Evolutionary conservation across 352 stramenopile species (phyloP).

Genomic region (Globisporangium yorkense): DNA sequence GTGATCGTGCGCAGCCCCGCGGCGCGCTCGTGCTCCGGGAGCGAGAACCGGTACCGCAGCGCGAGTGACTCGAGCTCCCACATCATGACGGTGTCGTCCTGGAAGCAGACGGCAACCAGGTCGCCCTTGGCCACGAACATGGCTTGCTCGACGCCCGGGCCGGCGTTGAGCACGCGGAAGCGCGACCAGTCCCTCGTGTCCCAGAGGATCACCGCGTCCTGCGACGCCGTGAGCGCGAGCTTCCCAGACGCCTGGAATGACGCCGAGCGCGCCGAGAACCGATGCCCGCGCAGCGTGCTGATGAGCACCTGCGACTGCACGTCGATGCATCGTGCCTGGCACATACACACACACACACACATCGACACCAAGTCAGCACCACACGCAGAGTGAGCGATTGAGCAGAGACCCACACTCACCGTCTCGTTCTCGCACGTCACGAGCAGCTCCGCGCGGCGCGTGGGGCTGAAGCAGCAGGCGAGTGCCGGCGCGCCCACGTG

Average conservation of each 20-base stretch:
- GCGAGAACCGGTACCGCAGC: conserved; percentile 62
- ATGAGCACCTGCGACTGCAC: conserved; percentile 68
- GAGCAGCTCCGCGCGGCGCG: conserved; percentile 63
- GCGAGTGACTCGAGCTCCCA: conserved; percentile 74
- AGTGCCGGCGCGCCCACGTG: conserved; percentile 55
- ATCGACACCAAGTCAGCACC: not conserved
- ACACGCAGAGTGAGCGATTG: not conserved
- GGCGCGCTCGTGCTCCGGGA: conserved; percentile 59
- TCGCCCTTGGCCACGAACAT: conserved; percentile 54
- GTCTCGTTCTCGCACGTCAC: conserved; percentile 82
- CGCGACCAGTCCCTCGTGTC: conserved; percentile 81
- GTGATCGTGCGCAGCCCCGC: conserved; percentile 55
- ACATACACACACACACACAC: conserved; percentile 1
- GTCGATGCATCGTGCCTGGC: conserved; percentile 62
- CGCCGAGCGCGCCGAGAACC: conserved; percentile 38
- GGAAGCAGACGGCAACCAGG: conserved; percentile 75
- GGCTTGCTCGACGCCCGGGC: conserved; percentile 53
- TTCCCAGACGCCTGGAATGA: conserved; percentile 71
- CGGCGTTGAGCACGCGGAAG: conserved; percentile 74
- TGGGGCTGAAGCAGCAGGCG: conserved; percentile 66
- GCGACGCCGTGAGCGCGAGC: conserved; percentile 68
- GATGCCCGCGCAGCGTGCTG: conserved; percentile 70
- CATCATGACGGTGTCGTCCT: conserved; percentile 85
- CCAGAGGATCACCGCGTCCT: conserved; percentile 80
- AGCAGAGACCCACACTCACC: conserved; percentile 15